Percentiles rank a stretch among this genome's conserved stretches.
phyloP scores from a whole-genome alignment of 768 basidiomycete genomes.

The Lactarius hengduanensis region DNA sequence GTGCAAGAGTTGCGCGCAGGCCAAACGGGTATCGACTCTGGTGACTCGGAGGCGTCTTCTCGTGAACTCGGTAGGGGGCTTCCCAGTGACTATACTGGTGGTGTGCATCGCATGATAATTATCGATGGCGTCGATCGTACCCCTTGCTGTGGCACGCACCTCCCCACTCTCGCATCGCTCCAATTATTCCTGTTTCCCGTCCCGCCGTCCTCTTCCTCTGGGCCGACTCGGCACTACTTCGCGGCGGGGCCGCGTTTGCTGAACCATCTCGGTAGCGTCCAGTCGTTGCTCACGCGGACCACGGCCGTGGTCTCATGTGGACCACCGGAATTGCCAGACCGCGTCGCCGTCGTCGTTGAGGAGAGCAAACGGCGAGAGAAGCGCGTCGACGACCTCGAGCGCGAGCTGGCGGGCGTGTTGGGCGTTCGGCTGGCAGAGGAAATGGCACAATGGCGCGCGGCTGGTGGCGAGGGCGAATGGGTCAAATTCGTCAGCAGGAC shows the following conservation, averaged over 20 bases:
- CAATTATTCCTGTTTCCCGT: conserved; percentile 70
- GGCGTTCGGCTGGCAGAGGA: conserved; percentile 43
- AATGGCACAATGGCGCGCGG: conserved; percentile 32
- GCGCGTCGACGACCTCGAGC: conserved; percentile 66
- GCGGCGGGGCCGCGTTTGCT: conserved; percentile 77
- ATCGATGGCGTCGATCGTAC: conserved; percentile 83
- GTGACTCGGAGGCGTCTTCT: conserved; percentile 42
- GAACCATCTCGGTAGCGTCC: conserved; percentile 55
- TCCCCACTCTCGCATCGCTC: conserved; percentile 70
- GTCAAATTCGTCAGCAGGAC: conserved; percentile 54
- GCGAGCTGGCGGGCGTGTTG: conserved; percentile 56
- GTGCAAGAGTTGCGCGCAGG: conserved; percentile 60
- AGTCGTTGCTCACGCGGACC: conserved; percentile 52
- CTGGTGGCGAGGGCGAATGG: conserved; percentile 36
- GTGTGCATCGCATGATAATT: conserved; percentile 72
- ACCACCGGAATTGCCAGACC: conserved; percentile 61
- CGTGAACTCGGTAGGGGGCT: conserved; percentile 57
- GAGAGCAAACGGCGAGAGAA: conserved; percentile 66
- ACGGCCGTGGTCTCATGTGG: conserved; percentile 68
- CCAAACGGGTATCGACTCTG: conserved; percentile 32
- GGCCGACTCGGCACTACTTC: conserved; percentile 77
- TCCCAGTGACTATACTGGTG: conserved; percentile 72
- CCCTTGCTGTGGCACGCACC: conserved; percentile 86
- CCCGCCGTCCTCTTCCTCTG: conserved; percentile 56
- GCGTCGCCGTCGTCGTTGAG: conserved; percentile 64